These are phyloP conservation scores for Fusarium ramigenum DNA, from an alignment of 2,329 filamentous ascomycete genomes.

Conservation along the genomic window DNA sequence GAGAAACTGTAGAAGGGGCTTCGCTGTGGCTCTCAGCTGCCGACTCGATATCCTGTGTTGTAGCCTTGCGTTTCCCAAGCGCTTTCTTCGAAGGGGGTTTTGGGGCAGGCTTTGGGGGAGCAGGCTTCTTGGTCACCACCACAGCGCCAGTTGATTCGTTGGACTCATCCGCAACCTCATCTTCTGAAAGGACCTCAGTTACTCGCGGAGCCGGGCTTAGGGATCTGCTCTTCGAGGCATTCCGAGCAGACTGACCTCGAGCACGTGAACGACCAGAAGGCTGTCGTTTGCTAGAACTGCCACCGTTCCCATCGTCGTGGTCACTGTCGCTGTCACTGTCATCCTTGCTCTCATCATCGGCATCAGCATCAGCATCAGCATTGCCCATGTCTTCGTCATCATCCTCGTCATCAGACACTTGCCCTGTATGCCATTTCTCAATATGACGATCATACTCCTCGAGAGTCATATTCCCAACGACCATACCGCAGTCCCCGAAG, in stretches of 20 bases:
- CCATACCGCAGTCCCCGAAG: constrained; percentile 23
- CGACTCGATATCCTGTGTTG: not conserved
- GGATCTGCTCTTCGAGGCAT: not conserved
- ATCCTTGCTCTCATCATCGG: not conserved
- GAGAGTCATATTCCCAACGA: constrained; percentile 6
- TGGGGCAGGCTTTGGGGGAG: not conserved
- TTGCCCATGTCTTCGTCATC: not conserved
- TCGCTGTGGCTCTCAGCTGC: not conserved
- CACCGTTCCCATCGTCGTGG: too few species aligned
- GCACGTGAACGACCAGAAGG: not conserved
- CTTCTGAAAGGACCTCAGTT: not conserved
- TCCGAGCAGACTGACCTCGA: not conserved
- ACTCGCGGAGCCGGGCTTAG: not conserved
- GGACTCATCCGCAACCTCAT: not conserved
- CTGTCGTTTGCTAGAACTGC: not conserved
- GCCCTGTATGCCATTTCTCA: not conserved
- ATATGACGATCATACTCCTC: constrained; percentile 18
- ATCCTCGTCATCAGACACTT: not conserved
- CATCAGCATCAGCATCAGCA: not conserved
- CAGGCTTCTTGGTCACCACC: not conserved
- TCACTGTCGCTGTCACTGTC: not conserved
- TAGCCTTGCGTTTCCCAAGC: not conserved
- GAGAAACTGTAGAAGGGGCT: constrained; percentile 1
- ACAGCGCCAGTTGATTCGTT: not conserved
- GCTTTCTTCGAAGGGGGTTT: not conserved